Conservation (phyloP, 768 basidiomycete species). For the Crepidotus variabilis region DNA sequence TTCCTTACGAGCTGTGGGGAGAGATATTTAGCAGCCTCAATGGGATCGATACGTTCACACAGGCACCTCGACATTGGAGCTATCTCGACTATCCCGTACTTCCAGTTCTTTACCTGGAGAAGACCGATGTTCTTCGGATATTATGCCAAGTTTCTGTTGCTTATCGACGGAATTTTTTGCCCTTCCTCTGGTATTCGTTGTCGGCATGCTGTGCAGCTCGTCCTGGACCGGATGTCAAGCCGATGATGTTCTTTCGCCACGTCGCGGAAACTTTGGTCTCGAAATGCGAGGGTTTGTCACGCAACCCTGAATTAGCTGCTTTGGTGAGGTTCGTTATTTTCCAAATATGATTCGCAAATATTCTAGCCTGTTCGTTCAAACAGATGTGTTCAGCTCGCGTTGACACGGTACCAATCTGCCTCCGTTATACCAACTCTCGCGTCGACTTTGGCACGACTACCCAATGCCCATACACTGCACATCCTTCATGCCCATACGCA, state of each 20-base stretch:
- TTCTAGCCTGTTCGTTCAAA: not conserved
- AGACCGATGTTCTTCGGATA: slow-evolving; percentile 11
- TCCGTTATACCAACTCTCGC: slow-evolving; percentile 22
- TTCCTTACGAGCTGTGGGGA: slow-evolving; percentile 9
- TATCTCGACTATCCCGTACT: slow-evolving; percentile 9
- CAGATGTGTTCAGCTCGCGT: slow-evolving; percentile 21
- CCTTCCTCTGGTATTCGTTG: slow-evolving; percentile 11
- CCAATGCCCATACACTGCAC: slow-evolving; percentile 27
- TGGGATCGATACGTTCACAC: slow-evolving; percentile 5
- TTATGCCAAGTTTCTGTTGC: slow-evolving; percentile 17
- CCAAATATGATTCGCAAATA: not conserved
- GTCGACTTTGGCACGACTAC: slow-evolving; percentile 19
- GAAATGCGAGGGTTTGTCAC: slow-evolving; percentile 12
- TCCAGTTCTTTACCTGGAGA: slow-evolving; percentile 5
- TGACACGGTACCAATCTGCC: slow-evolving; percentile 24
- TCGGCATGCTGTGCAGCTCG: slow-evolving; percentile 7
- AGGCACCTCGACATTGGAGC: not conserved
- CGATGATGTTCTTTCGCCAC: slow-evolving; percentile 8
- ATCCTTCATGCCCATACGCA: slow-evolving; percentile 27
- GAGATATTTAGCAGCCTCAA: slow-evolving; percentile 9
- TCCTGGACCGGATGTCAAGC: not conserved
- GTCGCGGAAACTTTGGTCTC: slow-evolving; percentile 10
- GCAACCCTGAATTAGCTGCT: slow-evolving; percentile 7
- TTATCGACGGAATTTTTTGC: slow-evolving; percentile 12
- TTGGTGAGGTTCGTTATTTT: slow-evolving; percentile 8